phyloP scores from a whole-genome alignment of 257 asterid species.

The Fraxinus anomala region DNA sequence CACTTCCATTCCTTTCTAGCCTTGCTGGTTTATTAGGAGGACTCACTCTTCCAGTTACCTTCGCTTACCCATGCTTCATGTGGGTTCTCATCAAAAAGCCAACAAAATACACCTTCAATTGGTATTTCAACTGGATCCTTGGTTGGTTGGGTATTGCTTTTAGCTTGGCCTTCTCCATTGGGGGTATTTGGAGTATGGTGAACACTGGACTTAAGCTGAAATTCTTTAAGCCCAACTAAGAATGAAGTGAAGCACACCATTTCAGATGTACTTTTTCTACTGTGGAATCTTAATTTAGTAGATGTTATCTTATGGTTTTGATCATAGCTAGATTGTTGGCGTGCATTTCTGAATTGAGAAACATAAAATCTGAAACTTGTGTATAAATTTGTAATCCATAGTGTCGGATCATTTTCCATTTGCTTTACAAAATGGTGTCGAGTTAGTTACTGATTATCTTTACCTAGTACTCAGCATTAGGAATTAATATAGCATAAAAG shows the following conservation, averaged over 20 bases:
- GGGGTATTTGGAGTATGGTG: constrained; percentile 97
- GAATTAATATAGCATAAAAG: too few species aligned
- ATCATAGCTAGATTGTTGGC: neutral
- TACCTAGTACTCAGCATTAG: too few species aligned
- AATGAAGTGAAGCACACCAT: neutral
- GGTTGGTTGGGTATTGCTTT: constrained; percentile 94
- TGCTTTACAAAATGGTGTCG: too few species aligned
- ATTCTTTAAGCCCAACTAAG: constrained; percentile 77
- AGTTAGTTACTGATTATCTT: too few species aligned
- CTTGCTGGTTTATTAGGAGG: constrained; percentile 94
- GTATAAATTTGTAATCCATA: neutral
- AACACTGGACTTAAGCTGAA: constrained; percentile 79
- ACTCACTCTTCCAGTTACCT: constrained; percentile 91
- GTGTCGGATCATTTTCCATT: neutral
- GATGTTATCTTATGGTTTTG: neutral
- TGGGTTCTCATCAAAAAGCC: constrained; percentile 92
- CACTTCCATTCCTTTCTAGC: constrained; percentile 91
- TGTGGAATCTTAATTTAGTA: neutral
- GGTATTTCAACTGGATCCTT: constrained; percentile 83
- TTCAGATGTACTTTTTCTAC: neutral
- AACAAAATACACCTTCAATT: constrained; percentile 66
- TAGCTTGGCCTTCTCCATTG: constrained; percentile 88
- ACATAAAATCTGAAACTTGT: neutral
- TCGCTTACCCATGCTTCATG: constrained; percentile 99
- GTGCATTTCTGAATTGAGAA: neutral